These are phyloP conservation scores for Solanum piurae DNA, from an alignment of 257 asterid species.

Conservation along the genomic window DNA sequence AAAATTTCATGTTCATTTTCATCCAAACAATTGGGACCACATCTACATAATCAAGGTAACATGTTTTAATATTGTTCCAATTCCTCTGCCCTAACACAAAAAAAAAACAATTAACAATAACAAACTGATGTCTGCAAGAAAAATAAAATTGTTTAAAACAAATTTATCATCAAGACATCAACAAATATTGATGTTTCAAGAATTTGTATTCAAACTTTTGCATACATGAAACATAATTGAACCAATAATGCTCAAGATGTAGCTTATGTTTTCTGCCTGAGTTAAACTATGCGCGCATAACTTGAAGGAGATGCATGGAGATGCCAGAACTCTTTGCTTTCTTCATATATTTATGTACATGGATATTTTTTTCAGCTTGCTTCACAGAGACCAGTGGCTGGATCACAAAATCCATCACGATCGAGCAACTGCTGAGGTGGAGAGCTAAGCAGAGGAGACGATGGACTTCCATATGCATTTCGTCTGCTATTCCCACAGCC, in stretches of 20 bases:
- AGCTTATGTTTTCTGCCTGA: background rate
- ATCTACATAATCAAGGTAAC: background rate
- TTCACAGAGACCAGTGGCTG: slow-evolving; percentile 74
- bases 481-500: slow-evolving; percentile 90
- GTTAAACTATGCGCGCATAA: background rate
- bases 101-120: background rate
- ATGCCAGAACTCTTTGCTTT: background rate
- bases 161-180: background rate
- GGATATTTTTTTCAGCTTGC: slow-evolving; percentile 2
- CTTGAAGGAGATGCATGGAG: background rate
- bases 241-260: background rate
- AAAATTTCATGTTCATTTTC: background rate
- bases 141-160: background rate
- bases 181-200: background rate
- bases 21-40: slow-evolving; percentile 5
- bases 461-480: slow-evolving; percentile 91
- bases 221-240: background rate
- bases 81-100: background rate
- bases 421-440: slow-evolving; percentile 87
- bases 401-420: slow-evolving; percentile 82
- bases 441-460: slow-evolving; percentile 87
- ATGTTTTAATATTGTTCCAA: background rate
- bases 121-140: background rate
- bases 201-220: background rate
- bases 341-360: background rate